Evolutionary conservation across 2,329 filamentous ascomycete species (phyloP).

Genomic region (Penicillium sp.): DNA sequence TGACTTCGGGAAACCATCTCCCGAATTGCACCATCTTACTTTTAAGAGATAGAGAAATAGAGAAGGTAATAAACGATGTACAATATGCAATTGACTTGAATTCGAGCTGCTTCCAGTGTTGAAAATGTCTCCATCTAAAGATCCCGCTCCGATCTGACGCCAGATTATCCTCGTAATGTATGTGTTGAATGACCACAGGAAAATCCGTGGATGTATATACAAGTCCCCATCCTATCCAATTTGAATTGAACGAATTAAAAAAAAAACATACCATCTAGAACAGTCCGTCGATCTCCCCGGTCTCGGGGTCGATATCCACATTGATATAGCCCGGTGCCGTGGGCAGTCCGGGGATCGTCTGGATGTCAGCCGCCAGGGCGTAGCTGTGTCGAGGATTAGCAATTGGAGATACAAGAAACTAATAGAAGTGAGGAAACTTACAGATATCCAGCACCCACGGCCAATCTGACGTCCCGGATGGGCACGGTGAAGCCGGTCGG

Average conservation of each 20-base stretch:
- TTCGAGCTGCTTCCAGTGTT: slow-evolving; percentile 11
- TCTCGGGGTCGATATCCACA: slow-evolving; percentile 75
- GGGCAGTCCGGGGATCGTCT: slow-evolving; percentile 93
- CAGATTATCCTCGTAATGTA: slow-evolving; percentile 15
- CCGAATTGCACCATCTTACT: slow-evolving; percentile 17
- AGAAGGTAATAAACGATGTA: not conserved
- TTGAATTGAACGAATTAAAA: not conserved
- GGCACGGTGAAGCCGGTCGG: slow-evolving; percentile 92
- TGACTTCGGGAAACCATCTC: slow-evolving; percentile 1
- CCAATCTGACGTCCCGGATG: slow-evolving; percentile 88
- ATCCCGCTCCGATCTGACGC: slow-evolving; percentile 15
- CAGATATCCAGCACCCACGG: slow-evolving; percentile 88
- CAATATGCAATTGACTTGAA: not conserved
- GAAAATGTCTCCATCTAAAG: slow-evolving; percentile 18
- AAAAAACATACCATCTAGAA: slow-evolving; percentile 59
- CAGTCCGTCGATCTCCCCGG: slow-evolving; percentile 80
- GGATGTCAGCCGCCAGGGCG: slow-evolving; percentile 91
- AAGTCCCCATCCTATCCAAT: slow-evolving; percentile 7
- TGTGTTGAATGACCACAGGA: slow-evolving; percentile 23
- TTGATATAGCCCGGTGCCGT: slow-evolving; percentile 95
- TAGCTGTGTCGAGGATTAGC: slow-evolving; percentile 53
- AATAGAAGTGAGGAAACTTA: slow-evolving; percentile 45
- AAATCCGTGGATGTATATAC: slow-evolving; percentile 16
- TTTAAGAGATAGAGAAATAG: not conserved
- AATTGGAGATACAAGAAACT: slow-evolving; percentile 34